Base-by-base conservation (phyloP, 2,329 filamentous ascomycete species). In the Chlorencoelia australis region DNA sequence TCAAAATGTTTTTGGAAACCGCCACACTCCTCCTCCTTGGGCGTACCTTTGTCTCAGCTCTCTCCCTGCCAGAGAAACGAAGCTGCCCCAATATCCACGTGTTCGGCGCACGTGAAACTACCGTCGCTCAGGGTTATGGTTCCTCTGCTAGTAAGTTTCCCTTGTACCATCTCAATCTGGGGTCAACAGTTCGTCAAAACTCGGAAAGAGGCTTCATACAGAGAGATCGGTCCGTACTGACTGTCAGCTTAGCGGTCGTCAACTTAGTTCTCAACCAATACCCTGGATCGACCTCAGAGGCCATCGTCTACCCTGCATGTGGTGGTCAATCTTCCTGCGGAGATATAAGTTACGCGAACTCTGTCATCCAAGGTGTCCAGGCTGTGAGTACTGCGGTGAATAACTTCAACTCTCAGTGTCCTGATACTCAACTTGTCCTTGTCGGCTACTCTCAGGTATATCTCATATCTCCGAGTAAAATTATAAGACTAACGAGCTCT, bases 391-490 rank as follows among this genome's bases (percentile, higher is more conserved):
- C 59, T 24, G 73, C 71, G 6, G 73, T 81, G 2, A 81, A 73
- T 30, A 56, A 59, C 18, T 75, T 72, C 52, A 68, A 77, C 50
- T 54, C 62, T 18, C 60, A 63, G 49, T 79, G 74, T 49, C 74
- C 75, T 7, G 58, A 55, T 48, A 70, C 72, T 5, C 59, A 75
- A 50, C 60, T 79, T 21, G 71, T 79, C 5, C 57, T 79, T 20
- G 69, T 79, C 24, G 75, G 75, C 22, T 79, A 79, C 54, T 76
- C 71, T 6, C 73, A 76, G 60, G 70, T 71, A 49, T 15, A 58
- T 35, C n/a, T n/a, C 16, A 11, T 16, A 21, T 20, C 16, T 30
- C 20, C 8, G 24, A 13, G 10, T 6, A 10, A 5, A 16, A 8
- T 18, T 16, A 6, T 30, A 14, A 24, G 7, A 14, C 11, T 27